phyloP scores from a whole-genome alignment of 2,329 filamentous ascomycete genomes.

The Alternaria incomplexa region DNA sequence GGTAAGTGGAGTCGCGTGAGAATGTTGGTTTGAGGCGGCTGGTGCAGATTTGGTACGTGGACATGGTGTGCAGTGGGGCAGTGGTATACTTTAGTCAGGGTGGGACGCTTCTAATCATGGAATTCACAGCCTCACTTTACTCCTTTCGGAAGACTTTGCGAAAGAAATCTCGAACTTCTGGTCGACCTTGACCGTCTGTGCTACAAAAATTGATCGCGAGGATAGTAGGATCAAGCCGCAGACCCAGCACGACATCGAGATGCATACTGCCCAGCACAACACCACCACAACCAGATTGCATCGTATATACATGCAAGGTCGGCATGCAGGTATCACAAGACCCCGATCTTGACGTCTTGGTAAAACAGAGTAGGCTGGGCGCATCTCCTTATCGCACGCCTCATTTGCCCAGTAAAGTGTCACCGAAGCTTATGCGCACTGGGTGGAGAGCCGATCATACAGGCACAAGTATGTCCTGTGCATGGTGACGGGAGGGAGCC shows the following conservation, averaged over 20 bases:
- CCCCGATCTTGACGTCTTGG: slow-evolving; percentile 2
- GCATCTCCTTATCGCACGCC: slow-evolving; percentile 14
- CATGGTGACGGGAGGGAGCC: slow-evolving; percentile 17
- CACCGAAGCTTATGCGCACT: slow-evolving; percentile 11
- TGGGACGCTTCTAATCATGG: slow-evolving; percentile 15
- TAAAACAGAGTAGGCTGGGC: slow-evolving; percentile 1
- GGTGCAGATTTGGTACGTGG: background rate
- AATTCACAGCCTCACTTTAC: slow-evolving; percentile 10
- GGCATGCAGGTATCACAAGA: background rate
- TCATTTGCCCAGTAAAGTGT: slow-evolving; percentile 10
- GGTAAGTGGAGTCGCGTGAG: background rate
- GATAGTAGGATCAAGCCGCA: background rate
- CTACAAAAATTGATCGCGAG: background rate
- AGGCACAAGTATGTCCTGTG: slow-evolving; percentile 18
- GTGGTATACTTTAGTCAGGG: slow-evolving; percentile 4
- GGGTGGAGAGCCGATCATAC: slow-evolving; percentile 28
- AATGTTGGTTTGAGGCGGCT: background rate
- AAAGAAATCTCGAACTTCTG: background rate
- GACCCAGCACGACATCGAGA: background rate
- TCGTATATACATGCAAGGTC: background rate
- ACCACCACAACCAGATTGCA: background rate
- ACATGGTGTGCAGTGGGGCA: slow-evolving; percentile 2
- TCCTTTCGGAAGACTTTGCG: slow-evolving; percentile 20
- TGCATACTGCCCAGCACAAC: background rate
- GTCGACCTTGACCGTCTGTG: slow-evolving; percentile 2